A percentile compares a stretch with the other conserved stretches of the same genome.
Conservation (phyloP, 2,329 filamentous ascomycete species). For the Colletotrichum sp. region DNA sequence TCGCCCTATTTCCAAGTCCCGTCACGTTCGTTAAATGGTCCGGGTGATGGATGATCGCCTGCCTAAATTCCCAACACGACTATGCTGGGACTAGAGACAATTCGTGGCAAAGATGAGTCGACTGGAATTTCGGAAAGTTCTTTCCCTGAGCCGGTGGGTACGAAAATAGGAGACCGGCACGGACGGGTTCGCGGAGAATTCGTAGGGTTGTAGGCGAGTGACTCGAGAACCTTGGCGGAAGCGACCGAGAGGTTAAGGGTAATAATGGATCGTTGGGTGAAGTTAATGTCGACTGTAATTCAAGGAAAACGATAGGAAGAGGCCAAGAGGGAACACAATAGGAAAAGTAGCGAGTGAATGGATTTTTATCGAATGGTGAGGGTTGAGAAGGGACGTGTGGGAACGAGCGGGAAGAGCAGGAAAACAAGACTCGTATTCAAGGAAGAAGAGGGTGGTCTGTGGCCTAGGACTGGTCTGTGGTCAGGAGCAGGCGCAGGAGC, state of each 20-base stretch:
- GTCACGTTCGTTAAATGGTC: background rate
- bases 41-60: background rate
- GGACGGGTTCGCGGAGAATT: background rate
- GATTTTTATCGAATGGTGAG: constrained; percentile 5
- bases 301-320: background rate
- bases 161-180: background rate
- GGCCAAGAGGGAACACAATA: background rate
- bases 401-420: constrained; percentile 9
- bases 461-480: background rate
- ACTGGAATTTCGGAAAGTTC: constrained; percentile 12
- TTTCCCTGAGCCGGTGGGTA: constrained; percentile 7
- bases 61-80: background rate
- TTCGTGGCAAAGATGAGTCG: background rate
- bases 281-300: background rate
- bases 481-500: background rate
- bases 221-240: background rate
- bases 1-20: background rate
- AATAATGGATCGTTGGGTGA: background rate
- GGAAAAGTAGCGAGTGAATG: constrained; percentile 7
- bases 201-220: background rate
- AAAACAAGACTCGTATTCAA: constrained; percentile 20
- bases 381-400: background rate
- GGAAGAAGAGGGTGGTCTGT: constrained; percentile 1
- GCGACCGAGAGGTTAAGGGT: background rate
- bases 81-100: background rate